A percentile compares a stretch with the other conserved stretches of the same genome.
These are phyloP conservation scores for Colletotrichum sojae DNA, from an alignment of 2,329 filamentous ascomycete species.

Conservation along the genomic window DNA sequence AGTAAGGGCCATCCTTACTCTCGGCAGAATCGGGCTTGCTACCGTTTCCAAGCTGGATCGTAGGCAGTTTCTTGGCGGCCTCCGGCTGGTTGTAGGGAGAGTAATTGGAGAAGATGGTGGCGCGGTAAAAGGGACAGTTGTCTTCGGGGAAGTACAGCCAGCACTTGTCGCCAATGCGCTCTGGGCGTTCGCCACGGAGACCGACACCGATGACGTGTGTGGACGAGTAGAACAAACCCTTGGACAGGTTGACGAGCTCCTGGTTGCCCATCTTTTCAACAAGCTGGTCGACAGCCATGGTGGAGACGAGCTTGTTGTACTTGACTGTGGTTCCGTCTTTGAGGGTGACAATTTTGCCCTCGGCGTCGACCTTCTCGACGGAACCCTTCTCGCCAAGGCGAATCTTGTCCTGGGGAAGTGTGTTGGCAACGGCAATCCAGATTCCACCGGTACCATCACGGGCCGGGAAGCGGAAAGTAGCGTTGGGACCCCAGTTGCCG, in stretches of 20 bases:
- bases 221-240: slow-evolving; percentile 95
- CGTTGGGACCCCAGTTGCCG: slow-evolving; percentile 98
- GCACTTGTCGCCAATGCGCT: slow-evolving; percentile 99
- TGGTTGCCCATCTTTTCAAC: slow-evolving; percentile 90
- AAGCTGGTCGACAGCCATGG: slow-evolving; percentile 94
- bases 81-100: slow-evolving; percentile 97
- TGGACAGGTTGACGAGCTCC: slow-evolving; percentile 85
- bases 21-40: slow-evolving; percentile 81
- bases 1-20: slow-evolving; percentile 92
- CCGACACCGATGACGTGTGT: slow-evolving; percentile 98
- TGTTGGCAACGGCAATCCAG: slow-evolving; percentile 97
- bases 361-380: slow-evolving; percentile 89
- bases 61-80: slow-evolving; percentile 85
- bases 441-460: slow-evolving; percentile 97
- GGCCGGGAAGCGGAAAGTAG: slow-evolving; percentile 98
- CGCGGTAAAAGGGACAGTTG: slow-evolving; percentile 99
- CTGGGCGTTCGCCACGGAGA: slow-evolving; percentile 90
- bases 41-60: slow-evolving; percentile 87
- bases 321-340: slow-evolving; percentile 88
- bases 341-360: slow-evolving; percentile 85
- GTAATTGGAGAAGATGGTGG: slow-evolving; percentile 99
- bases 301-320: slow-evolving; percentile 94
- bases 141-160: slow-evolving; percentile 99
- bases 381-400: slow-evolving; percentile 88
- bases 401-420: slow-evolving; percentile 91